These are phyloP conservation scores for Saturnispora besseyi DNA, from an alignment of 805 yeast species.

Conservation along the genomic window DNA sequence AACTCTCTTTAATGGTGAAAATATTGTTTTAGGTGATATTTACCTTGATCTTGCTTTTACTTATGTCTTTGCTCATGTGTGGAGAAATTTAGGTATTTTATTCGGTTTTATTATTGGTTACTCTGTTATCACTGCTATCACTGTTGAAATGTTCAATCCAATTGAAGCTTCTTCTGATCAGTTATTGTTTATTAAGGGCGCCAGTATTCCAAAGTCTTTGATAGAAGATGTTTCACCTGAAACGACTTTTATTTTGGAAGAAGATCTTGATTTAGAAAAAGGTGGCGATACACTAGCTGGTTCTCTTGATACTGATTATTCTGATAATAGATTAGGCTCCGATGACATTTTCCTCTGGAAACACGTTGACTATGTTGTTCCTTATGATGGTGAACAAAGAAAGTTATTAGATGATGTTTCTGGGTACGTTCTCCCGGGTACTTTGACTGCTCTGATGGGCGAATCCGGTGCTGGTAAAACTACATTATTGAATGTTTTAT, in stretches of 20 bases:
- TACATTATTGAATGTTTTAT: slow-evolving; percentile 44
- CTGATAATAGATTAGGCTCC: slow-evolving; percentile 34
- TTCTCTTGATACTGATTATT: slow-evolving; percentile 34
- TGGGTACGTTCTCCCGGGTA: slow-evolving; percentile 44
- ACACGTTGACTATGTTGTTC: slow-evolving; percentile 49
- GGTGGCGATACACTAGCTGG: slow-evolving; percentile 25
- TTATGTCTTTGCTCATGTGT: slow-evolving; percentile 50
- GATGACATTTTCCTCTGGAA: slow-evolving; percentile 58
- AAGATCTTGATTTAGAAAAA: slow-evolving; percentile 12
- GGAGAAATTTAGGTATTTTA: slow-evolving; percentile 68
- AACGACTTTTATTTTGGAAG: background rate
- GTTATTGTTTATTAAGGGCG: slow-evolving; percentile 23
- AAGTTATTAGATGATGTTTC: slow-evolving; percentile 36
- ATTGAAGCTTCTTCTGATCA: slow-evolving; percentile 27
- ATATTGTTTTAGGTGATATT: slow-evolving; percentile 42
- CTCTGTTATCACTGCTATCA: slow-evolving; percentile 22
- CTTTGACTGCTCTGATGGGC: slow-evolving; percentile 54
- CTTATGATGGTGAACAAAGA: slow-evolving; percentile 34
- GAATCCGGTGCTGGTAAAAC: slow-evolving; percentile 63
- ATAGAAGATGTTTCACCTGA: slow-evolving; percentile 24
- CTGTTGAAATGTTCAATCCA: slow-evolving; percentile 26
- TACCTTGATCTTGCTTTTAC: slow-evolving; percentile 38
- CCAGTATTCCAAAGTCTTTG: slow-evolving; percentile 18
- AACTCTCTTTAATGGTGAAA: slow-evolving; percentile 18
- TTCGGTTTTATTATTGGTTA: slow-evolving; percentile 35